These are phyloP conservation scores for Termitomyces sp. DNA, from an alignment of 1,284 basidiomycete species.

Conservation along the genomic window DNA sequence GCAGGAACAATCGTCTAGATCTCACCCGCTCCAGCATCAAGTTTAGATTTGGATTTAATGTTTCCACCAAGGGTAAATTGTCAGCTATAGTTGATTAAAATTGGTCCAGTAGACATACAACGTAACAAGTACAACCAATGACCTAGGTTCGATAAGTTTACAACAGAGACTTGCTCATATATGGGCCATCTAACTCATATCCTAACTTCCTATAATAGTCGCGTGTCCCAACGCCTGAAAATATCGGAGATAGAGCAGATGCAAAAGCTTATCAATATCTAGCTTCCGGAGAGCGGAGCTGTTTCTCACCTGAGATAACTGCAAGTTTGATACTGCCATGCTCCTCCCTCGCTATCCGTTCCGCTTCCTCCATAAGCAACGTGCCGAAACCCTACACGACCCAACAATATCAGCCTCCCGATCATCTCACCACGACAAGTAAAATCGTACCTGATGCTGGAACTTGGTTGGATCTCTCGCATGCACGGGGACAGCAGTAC, in stretches of 20 bases:
- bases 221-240: slow-evolving; percentile 81
- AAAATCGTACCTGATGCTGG: slow-evolving; percentile 74
- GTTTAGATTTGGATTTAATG: neutral
- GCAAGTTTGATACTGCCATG: slow-evolving; percentile 93
- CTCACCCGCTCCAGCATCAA: neutral
- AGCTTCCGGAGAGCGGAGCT: neutral
- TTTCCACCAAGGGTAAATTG: neutral
- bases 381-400: slow-evolving; percentile 84
- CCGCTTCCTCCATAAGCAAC: slow-evolving; percentile 98
- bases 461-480: slow-evolving; percentile 97
- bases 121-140: slow-evolving; percentile 8
- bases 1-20: neutral
- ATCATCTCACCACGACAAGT: neutral
- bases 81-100: neutral
- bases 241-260: neutral
- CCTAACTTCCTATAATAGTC: slow-evolving; percentile 94
- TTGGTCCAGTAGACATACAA: slow-evolving; percentile 1
- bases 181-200: slow-evolving; percentile 93
- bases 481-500: slow-evolving; percentile 96
- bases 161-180: slow-evolving; percentile 83
- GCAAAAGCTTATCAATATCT: neutral
- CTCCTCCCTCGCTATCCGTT: slow-evolving; percentile 96
- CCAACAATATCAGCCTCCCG: slow-evolving; percentile 6
- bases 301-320: slow-evolving; percentile 81
- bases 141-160: slow-evolving; percentile 21